phyloP scores from a whole-genome alignment of 768 basidiomycete species.

The Podaxis sp. region DNA sequence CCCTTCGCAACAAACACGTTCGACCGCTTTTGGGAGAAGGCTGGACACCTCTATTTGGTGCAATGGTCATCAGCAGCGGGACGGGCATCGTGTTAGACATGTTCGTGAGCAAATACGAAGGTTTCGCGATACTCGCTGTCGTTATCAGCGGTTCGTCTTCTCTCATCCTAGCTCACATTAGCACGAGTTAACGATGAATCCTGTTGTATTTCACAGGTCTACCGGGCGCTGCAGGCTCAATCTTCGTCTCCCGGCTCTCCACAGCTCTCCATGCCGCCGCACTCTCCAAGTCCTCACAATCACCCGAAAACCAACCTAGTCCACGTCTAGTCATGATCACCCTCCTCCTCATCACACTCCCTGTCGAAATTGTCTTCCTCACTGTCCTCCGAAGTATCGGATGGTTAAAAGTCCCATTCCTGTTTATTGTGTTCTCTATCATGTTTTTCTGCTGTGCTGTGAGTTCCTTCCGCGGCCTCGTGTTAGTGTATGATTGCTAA shows the following conservation, averaged over 20 bases:
- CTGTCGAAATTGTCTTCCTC: slow-evolving; percentile 78
- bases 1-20: slow-evolving; percentile 67
- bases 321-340: slow-evolving; percentile 61
- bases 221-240: slow-evolving; percentile 87
- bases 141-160: slow-evolving; percentile 74
- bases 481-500: background rate
- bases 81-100: slow-evolving; percentile 91
- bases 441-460: slow-evolving; percentile 78
- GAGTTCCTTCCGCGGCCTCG: slow-evolving; percentile 30
- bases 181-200: background rate
- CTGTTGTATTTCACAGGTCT: slow-evolving; percentile 47
- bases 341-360: slow-evolving; percentile 74
- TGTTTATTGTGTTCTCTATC: slow-evolving; percentile 69
- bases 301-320: slow-evolving; percentile 34
- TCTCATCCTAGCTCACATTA: background rate
- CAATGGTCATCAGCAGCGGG: slow-evolving; percentile 84
- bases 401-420: slow-evolving; percentile 73
- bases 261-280: slow-evolving; percentile 79
- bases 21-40: slow-evolving; percentile 76
- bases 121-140: slow-evolving; percentile 84
- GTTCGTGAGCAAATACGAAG: slow-evolving; percentile 85
- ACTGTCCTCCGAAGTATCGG: slow-evolving; percentile 60
- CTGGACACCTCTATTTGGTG: slow-evolving; percentile 89
- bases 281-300: slow-evolving; percentile 23
- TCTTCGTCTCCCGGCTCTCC: slow-evolving; percentile 88